Conservation (phyloP, 441 rosid species). For the Gossypium lobatum region DNA sequence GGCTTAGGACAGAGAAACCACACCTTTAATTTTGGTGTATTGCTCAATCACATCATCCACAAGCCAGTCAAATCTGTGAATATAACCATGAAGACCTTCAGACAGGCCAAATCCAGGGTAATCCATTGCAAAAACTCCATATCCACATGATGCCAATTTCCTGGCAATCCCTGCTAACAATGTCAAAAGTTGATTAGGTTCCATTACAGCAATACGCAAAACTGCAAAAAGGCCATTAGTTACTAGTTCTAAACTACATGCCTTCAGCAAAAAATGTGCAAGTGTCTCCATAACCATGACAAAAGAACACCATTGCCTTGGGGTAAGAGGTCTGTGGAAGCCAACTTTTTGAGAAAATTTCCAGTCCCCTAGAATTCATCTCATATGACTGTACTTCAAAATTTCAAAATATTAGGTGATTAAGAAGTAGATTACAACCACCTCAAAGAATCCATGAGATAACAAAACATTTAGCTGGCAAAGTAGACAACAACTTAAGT, state of each 20-base stretch:
- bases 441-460: not conserved
- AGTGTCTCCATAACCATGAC: slow-evolving; percentile 97
- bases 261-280: slow-evolving; percentile 97
- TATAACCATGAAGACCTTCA: slow-evolving; percentile 74
- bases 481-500: not conserved
- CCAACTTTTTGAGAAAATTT: slow-evolving; percentile 85
- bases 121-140: slow-evolving; percentile 88
- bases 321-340: slow-evolving; percentile 59
- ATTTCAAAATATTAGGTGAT: slow-evolving; percentile 5
- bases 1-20: not conserved
- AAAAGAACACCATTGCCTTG: slow-evolving; percentile 69
- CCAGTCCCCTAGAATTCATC: slow-evolving; percentile 77
- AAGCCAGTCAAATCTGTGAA: slow-evolving; percentile 60
- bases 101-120: slow-evolving; percentile 93
- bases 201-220: not conserved
- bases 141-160: slow-evolving; percentile 72
- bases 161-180: slow-evolving; percentile 63
- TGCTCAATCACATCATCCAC: slow-evolving; percentile 80
- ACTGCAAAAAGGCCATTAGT: not conserved
- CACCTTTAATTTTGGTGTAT: slow-evolving; percentile 70
- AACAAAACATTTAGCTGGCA: not conserved
- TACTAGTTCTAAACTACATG: slow-evolving; percentile 24
- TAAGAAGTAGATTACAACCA: not conserved
- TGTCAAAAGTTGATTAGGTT: slow-evolving; percentile 9
- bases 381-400: slow-evolving; percentile 46